A percentile compares a stretch with the other conserved stretches of the same genome.
These are phyloP conservation scores for Penicillium corylophilum DNA, from an alignment of 2,329 filamentous ascomycete genomes.

Conservation along the genomic window DNA sequence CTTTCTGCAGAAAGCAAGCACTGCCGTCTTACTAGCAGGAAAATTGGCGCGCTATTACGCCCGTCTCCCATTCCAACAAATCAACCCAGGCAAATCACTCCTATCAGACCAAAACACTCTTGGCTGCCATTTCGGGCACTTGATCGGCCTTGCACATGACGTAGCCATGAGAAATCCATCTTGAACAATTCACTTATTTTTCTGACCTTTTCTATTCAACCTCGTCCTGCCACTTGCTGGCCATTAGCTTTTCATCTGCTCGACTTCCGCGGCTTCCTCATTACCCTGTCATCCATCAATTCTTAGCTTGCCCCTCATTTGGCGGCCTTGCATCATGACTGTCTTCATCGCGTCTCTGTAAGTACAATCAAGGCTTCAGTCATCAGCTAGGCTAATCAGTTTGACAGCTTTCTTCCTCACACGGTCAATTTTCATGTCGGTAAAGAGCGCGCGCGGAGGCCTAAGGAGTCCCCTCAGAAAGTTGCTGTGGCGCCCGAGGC, in stretches of 20 bases:
- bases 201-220: background rate
- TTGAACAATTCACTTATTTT: slow-evolving; percentile 14
- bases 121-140: background rate
- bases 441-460: slow-evolving; percentile 39
- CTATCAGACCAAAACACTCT: background rate
- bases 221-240: background rate
- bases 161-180: slow-evolving; percentile 32
- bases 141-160: slow-evolving; percentile 31
- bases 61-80: background rate
- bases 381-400: slow-evolving; percentile 5
- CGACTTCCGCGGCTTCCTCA: background rate
- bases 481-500: slow-evolving; percentile 27
- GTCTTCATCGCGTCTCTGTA: slow-evolving; percentile 62
- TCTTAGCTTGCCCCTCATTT: slow-evolving; percentile 4
- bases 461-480: slow-evolving; percentile 37
- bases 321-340: slow-evolving; percentile 48
- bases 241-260: background rate
- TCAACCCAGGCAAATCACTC: too few relatives aligned
- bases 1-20: background rate
- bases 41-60: background rate
- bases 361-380: slow-evolving; percentile 27
- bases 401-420: slow-evolving; percentile 77
- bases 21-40: background rate
- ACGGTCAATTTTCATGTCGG: slow-evolving; percentile 81
- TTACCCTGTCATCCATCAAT: slow-evolving; percentile 1